These are phyloP conservation scores for Colletotrichum melonis DNA, from an alignment of 2,329 filamentous ascomycete species.

Conservation along the genomic window DNA sequence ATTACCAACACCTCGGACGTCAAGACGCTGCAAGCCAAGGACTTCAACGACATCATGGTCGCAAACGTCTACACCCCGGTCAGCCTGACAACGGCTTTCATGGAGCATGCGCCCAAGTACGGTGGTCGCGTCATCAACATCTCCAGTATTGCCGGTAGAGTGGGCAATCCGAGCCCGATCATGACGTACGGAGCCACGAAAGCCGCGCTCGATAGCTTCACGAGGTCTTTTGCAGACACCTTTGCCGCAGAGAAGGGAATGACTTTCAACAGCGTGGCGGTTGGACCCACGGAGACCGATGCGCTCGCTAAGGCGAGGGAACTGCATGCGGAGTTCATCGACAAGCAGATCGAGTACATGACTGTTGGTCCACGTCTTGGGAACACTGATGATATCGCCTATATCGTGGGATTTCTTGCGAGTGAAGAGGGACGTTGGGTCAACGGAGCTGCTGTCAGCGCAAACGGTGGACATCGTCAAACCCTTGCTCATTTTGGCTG, in stretches of 20 bases:
- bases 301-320: neutral
- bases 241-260: conserved; percentile 41
- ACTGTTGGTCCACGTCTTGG: conserved; percentile 6
- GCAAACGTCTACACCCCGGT: conserved; percentile 34
- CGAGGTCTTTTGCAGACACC: conserved; percentile 44
- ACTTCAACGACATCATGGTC: neutral
- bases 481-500: neutral
- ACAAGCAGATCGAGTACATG: neutral
- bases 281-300: conserved; percentile 41
- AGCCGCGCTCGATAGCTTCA: conserved; percentile 44
- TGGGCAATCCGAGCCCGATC: neutral
- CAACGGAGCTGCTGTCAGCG: conserved; percentile 10
- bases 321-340: neutral
- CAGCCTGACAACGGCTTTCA: conserved; percentile 44
- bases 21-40: neutral
- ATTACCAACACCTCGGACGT: neutral
- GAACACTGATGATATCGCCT: conserved; percentile 5
- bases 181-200: conserved; percentile 46
- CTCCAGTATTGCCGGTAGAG: neutral
- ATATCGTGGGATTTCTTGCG: conserved; percentile 19
- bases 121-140: conserved; percentile 21
- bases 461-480: conserved; percentile 7
- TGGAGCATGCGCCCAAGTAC: conserved; percentile 40
- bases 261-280: conserved; percentile 46
- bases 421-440: conserved; percentile 23